Conservation (phyloP, 805 yeast species). For the Zygosaccharomyces rouxii region DNA sequence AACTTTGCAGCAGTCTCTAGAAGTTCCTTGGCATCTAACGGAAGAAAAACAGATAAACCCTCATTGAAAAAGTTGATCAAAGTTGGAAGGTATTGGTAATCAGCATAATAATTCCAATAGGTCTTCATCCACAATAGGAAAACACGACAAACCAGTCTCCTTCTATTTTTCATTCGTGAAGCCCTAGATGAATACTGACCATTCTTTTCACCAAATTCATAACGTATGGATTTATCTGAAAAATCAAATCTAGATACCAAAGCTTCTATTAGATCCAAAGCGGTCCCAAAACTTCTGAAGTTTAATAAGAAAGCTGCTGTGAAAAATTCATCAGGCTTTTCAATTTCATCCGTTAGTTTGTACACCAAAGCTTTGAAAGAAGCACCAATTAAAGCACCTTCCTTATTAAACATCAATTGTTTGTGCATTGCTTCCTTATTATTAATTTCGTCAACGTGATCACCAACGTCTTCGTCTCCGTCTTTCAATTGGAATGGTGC, state of each 20-base stretch:
- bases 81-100: constrained; percentile 59
- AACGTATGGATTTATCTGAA: constrained; percentile 33
- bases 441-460: constrained; percentile 17
- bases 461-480: constrained; percentile 14
- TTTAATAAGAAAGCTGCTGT: constrained; percentile 72
- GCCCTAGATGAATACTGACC: constrained; percentile 41
- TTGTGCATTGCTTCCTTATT: constrained; percentile 24
- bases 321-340: constrained; percentile 62
- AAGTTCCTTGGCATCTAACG: constrained; percentile 59
- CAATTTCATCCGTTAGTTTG: constrained; percentile 59
- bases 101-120: constrained; percentile 70
- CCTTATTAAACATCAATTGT: constrained; percentile 42
- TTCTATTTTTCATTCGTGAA: constrained; percentile 51
- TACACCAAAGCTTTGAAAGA: constrained; percentile 65
- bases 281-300: constrained; percentile 65
- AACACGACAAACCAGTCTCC: constrained; percentile 62
- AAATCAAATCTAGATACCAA: constrained; percentile 63
- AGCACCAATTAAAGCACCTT: constrained; percentile 58
- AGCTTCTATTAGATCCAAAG: constrained; percentile 63
- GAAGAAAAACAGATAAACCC: constrained; percentile 56
- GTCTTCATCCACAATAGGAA: constrained; percentile 86
- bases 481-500: constrained; percentile 35
- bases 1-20: constrained; percentile 60
- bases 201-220: constrained; percentile 34
- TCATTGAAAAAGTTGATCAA: constrained; percentile 77